Evolutionary conservation across 2,329 filamentous ascomycete genomes (phyloP), one percentile per base, ranked within the genome.

Genomic region (Mycocentrospora acerina): DNA sequence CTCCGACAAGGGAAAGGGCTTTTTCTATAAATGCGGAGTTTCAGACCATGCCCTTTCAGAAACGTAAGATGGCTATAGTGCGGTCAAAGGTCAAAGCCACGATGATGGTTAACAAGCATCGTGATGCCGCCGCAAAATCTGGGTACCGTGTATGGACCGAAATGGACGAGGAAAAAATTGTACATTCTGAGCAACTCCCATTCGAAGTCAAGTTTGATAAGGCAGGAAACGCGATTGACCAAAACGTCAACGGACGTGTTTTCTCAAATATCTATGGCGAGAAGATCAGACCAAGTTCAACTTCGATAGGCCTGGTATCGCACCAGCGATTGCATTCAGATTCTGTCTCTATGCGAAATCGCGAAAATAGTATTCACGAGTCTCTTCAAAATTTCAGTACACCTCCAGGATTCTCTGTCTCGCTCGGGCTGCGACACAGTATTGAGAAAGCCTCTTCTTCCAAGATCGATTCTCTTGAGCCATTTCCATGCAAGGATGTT

Each of bases 61-160:
- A 24, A 6, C 37, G 37, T 7, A 42, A 34, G 2, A 29, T 24
- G 3, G 37, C 44, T 3, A 29, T 59, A 3, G 17, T 32, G 5
- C 44, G 35, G 18, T 47, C 51, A 7, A 56, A 56, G 18, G 30
- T 27, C 11, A 53, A 49, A 28, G 48, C 48, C 7, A 32, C 38
- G 1, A 31, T 47, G 9, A 42, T 32, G 4, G 47, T 35, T 2
- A 48, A 32, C 18, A 52, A 28, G 24, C 40, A 47, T 5, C 38
- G 43, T 5, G 15, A 24, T 1, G 31, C 26, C n/a, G 47, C 46
- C 6, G 26, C 18, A 18, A 25, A 41, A 4, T 40, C 34, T 8
- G 47, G 53, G 3, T 48, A 42, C 13, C 17, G 9, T 0, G 30
- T 57, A 7, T 44, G 29, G 19, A 38, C 40, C 2, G 48, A 55